Conservation (phyloP, 164 flowering plant genomes). For the Sedum album region DNA sequence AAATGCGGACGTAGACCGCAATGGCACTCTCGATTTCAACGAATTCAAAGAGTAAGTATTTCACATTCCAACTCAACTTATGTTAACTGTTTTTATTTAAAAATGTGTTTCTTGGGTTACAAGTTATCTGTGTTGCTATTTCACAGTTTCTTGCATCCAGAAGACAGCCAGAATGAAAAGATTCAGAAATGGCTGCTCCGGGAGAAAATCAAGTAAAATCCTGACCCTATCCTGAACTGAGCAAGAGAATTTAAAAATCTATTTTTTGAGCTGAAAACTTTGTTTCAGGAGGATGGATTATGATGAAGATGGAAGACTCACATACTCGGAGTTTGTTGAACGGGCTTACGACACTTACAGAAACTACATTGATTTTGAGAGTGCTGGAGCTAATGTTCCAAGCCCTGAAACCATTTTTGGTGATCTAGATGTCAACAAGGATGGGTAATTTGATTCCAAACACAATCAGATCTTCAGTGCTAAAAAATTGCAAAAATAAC, state of each 20-base stretch:
- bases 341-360: slow-evolving; percentile 29
- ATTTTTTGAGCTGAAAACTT: background rate
- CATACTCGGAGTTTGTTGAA: slow-evolving; percentile 31
- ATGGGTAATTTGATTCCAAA: slow-evolving; percentile 23
- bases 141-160: slow-evolving; percentile 66
- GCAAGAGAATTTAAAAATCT: background rate
- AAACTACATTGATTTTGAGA: slow-evolving; percentile 28
- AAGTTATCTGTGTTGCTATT: background rate
- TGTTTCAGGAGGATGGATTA: slow-evolving; percentile 40
- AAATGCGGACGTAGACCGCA: slow-evolving; percentile 45
- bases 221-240: background rate
- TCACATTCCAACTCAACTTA: background rate
- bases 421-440: slow-evolving; percentile 42
- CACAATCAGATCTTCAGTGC: background rate
- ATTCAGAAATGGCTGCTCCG: slow-evolving; percentile 39
- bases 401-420: slow-evolving; percentile 30
- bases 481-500: too few species aligned
- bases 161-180: slow-evolving; percentile 41
- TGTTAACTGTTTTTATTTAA: background rate
- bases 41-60: slow-evolving; percentile 45
- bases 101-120: background rate
- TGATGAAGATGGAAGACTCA: slow-evolving; percentile 41
- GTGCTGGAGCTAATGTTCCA: slow-evolving; percentile 16
- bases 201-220: slow-evolving; percentile 37
- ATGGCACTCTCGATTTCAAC: slow-evolving; percentile 32